Percentiles rank a stretch among this genome's conserved stretches.
Conservation (phyloP, 805 yeast species). For the Lachancea waltii region DNA sequence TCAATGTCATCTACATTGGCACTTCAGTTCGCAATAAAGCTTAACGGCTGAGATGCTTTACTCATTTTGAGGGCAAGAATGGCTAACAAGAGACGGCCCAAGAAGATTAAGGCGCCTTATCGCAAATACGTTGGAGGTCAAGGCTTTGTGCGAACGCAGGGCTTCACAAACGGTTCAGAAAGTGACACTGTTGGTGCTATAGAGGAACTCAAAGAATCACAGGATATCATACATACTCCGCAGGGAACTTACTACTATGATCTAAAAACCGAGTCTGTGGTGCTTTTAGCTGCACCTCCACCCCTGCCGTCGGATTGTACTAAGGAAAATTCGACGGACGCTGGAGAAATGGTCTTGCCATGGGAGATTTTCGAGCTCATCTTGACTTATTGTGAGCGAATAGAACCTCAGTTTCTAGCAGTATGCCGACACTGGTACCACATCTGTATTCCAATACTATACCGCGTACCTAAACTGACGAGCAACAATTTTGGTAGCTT, state of each 20-base stretch:
- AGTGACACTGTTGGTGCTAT: conserved; percentile 1
- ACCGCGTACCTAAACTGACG: conserved; percentile 53
- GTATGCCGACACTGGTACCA: conserved; percentile 57
- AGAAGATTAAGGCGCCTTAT: conserved; percentile 74
- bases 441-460: conserved; percentile 58
- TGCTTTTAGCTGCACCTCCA: conserved; percentile 1
- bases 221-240: conserved; percentile 13
- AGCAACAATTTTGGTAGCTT: conserved; percentile 66
- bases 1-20: background rate
- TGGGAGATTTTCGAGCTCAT: conserved; percentile 43
- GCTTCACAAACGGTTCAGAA: conserved; percentile 33
- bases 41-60: background rate
- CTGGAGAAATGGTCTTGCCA: conserved; percentile 35
- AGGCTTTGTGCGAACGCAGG: conserved; percentile 32
- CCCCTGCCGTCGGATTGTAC: background rate
- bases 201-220: conserved; percentile 1
- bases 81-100: conserved; percentile 86
- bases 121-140: conserved; percentile 56
- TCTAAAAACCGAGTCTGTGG: conserved; percentile 14
- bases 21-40: background rate
- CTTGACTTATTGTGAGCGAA: conserved; percentile 19
- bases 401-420: conserved; percentile 40
- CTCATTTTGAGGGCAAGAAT: conserved; percentile 32
- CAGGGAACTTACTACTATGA: conserved; percentile 17
- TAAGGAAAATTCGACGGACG: background rate